phyloP scores from a whole-genome alignment of 2,329 filamentous ascomycete genomes.

The Dryadomyces sulphureus region DNA sequence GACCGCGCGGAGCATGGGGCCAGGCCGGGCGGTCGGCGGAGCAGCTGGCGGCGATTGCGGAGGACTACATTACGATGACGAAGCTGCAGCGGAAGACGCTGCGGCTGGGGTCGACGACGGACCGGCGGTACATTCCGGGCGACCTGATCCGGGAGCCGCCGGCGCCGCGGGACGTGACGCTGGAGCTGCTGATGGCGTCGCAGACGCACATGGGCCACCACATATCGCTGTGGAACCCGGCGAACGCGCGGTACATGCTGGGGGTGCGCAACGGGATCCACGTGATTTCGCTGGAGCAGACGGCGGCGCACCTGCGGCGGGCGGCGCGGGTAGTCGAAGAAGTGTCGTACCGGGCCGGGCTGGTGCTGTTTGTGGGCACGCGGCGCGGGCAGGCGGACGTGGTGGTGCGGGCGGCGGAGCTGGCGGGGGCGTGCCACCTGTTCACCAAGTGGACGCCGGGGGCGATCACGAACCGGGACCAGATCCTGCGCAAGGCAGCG shows the following conservation, averaged over 20 bases:
- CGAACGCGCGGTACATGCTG: slow-evolving; percentile 87
- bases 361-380: slow-evolving; percentile 85
- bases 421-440: slow-evolving; percentile 70
- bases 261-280: slow-evolving; percentile 79
- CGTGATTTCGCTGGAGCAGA: slow-evolving; percentile 84
- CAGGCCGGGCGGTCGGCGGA: neutral
- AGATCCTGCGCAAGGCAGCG: slow-evolving; percentile 58
- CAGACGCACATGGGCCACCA: slow-evolving; percentile 85
- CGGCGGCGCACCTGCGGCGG: slow-evolving; percentile 76
- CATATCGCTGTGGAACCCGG: slow-evolving; percentile 85
- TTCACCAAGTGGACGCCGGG: slow-evolving; percentile 91
- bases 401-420: slow-evolving; percentile 65
- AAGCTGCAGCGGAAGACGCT: slow-evolving; percentile 30
- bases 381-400: slow-evolving; percentile 65
- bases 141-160: slow-evolving; percentile 60
- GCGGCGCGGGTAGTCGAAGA: slow-evolving; percentile 86
- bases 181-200: slow-evolving; percentile 79
- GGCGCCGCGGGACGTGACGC: slow-evolving; percentile 61
- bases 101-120: slow-evolving; percentile 31
- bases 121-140: slow-evolving; percentile 48
- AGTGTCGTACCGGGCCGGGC: slow-evolving; percentile 65
- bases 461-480: slow-evolving; percentile 80
- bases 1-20: neutral
- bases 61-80: slow-evolving; percentile 20
- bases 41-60: slow-evolving; percentile 15